Base-by-base conservation (phyloP, 2,329 filamentous ascomycete genomes). In the Onygena corvina region DNA sequence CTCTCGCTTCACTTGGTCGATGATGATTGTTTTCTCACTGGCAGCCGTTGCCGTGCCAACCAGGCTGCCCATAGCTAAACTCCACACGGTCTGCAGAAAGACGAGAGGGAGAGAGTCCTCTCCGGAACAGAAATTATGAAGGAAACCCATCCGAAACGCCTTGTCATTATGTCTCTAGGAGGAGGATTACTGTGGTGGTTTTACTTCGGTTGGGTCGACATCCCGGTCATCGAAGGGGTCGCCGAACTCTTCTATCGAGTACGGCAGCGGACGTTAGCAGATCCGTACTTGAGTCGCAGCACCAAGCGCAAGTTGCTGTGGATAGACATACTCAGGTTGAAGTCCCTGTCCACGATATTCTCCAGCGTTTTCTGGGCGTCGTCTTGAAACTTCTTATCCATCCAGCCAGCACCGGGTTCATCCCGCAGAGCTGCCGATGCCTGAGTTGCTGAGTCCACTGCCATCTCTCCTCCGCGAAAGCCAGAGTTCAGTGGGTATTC, bases 341-440 rank as follows among this genome's bases (percentile, higher is more conserved):
- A 76, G 36, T 75, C 70, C 56, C 67, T 69, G 59, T 80, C 75
- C 45, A 76, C 58, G 42, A 80, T 56, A 53, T 57, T 58, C 23
- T 73, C 71, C 67, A 69, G 67, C 14, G 71, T 72, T 21, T 73
- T 66, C 36, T 71, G 64, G 55, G 69, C 73, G 49, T 80, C 77
- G 52, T 80, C 77, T 53, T 71, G 61, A 3, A 75, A 73, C 57
- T 77, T 78, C 61, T 74, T 76, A 53, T 69, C 76, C 55, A 68
- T 69, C 75, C 76, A 80, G 6, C 65, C 64, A 40, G 70, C 71
- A 2, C 75, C 72, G 5, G 74, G 73, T 52, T 67, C 63, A 57
- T 55, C 58, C 60, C 23, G 47, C 56, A 60, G 11, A 11, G 53
- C 53, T 46, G 6, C 7, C 12, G 44, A 23, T 23, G 27, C 4